These are phyloP conservation scores for Rhodotorula mucilaginosa DNA, from an alignment of 1,284 basidiomycete species.

Conservation along the genomic window DNA sequence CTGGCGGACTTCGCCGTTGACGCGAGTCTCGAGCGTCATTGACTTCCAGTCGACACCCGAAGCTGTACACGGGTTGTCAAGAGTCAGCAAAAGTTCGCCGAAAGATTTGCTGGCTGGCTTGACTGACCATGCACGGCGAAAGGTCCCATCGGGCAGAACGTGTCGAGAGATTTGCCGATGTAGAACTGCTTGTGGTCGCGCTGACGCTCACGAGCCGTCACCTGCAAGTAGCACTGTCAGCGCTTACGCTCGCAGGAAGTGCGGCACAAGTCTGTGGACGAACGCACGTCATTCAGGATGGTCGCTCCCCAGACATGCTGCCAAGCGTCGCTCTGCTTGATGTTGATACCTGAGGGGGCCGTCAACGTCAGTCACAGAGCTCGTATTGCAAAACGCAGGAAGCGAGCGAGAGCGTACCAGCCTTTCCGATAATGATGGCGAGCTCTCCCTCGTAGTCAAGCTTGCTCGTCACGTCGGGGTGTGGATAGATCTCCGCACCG, in stretches of 20 bases:
- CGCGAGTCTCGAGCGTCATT: constrained; percentile 44
- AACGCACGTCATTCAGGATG: constrained; percentile 45
- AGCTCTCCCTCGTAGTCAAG: constrained; percentile 50
- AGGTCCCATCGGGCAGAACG: constrained; percentile 49
- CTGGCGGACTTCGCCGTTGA: constrained; percentile 48
- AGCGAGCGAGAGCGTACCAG: not conserved
- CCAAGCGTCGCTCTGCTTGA: constrained; percentile 48
- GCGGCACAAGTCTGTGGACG: not conserved
- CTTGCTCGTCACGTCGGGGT: constrained; percentile 45
- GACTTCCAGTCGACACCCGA: constrained; percentile 42
- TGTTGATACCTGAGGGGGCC: constrained; percentile 39
- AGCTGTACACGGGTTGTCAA: constrained; percentile 9
- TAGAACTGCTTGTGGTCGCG: constrained; percentile 49
- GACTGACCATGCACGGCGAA: not conserved
- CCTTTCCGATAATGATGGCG: constrained; percentile 48
- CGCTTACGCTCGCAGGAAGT: not conserved
- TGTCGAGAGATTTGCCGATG: constrained; percentile 50
- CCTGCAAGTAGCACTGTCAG: constrained; percentile 18
- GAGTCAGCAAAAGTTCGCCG: not conserved
- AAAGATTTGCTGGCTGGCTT: not conserved
- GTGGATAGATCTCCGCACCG: constrained; percentile 45
- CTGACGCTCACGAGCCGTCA: constrained; percentile 46
- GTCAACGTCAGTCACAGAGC: too few species aligned
- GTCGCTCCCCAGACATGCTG: constrained; percentile 48
- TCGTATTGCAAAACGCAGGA: too few species aligned